A percentile compares a stretch with the other conserved stretches of the same genome.
Evolutionary conservation across 2,329 filamentous ascomycete genomes (phyloP).

Genomic region (Cadophora gregata): DNA sequence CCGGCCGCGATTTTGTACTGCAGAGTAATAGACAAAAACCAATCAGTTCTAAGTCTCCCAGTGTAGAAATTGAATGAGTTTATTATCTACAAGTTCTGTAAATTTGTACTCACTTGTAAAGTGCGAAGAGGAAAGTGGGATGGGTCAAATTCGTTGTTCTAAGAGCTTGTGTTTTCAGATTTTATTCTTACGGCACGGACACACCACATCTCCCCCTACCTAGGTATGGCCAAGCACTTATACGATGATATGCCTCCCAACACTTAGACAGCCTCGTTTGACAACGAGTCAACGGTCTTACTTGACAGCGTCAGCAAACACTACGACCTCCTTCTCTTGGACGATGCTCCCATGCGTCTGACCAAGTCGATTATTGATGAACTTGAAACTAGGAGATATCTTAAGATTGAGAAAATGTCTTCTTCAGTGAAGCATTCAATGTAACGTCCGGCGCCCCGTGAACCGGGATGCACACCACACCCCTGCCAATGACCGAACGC

Average conservation of each 20-base stretch:
- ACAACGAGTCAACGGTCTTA: neutral
- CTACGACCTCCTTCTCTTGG: neutral
- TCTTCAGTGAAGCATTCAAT: neutral
- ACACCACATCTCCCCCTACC: neutral
- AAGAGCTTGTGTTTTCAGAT: neutral
- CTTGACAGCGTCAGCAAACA: neutral
- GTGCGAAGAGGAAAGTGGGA: neutral
- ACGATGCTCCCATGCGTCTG: neutral
- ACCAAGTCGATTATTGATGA: neutral
- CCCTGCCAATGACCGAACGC: neutral
- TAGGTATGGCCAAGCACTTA: neutral
- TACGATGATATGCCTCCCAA: neutral
- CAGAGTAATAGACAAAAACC: neutral
- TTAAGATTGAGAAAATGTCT: neutral
- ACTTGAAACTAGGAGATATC: neutral
- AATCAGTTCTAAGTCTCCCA: neutral
- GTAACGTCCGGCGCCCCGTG: neutral
- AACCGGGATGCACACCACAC: neutral
- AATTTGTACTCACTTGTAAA: neutral
- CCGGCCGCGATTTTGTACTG: neutral
- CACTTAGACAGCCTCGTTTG: neutral
- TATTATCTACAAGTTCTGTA: neutral
- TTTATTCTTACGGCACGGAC: neutral
- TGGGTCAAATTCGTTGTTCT: neutral
- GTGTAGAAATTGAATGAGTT: neutral